A percentile compares a stretch with the other conserved stretches of the same genome.
phyloP scores from a whole-genome alignment of 441 rosid species.

The Arabidopsis lyrata region DNA sequence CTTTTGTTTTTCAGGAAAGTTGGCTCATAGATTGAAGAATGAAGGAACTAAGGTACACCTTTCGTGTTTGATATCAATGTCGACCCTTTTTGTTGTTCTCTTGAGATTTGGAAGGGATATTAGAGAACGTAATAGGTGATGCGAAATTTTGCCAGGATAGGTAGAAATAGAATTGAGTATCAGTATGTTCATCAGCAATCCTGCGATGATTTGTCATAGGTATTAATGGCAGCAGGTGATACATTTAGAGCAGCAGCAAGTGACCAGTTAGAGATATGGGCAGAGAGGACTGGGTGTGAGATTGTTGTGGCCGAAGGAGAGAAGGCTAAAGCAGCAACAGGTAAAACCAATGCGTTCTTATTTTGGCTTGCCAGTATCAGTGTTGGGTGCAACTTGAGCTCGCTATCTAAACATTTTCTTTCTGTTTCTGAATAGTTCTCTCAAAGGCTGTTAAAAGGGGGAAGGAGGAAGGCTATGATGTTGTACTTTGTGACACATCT shows the following conservation, averaged over 20 bases:
- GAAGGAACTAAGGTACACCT: conserved; percentile 87
- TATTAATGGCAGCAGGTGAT: conserved; percentile 33
- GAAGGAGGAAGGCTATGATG: conserved; percentile 81
- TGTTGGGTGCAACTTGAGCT: conserved; percentile 7
- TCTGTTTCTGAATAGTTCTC: conserved; percentile 80
- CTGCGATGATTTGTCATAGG: conserved; percentile 27
- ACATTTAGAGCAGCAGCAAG: conserved; percentile 33
- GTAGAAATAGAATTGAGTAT: conserved; percentile 18
- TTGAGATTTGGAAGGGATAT: background rate
- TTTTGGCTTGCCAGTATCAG: conserved; percentile 1
- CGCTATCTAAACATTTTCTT: conserved; percentile 54
- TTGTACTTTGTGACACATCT: conserved; percentile 92
- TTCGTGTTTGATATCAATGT: conserved; percentile 1
- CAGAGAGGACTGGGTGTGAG: conserved; percentile 31
- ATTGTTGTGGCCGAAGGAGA: conserved; percentile 29
- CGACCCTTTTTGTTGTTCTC: background rate
- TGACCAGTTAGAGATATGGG: conserved; percentile 75
- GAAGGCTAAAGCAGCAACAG: conserved; percentile 90
- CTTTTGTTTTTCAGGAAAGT: conserved; percentile 70
- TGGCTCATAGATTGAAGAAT: conserved; percentile 83
- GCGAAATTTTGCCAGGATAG: background rate
- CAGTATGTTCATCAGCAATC: conserved; percentile 34
- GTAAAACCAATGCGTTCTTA: conserved; percentile 46
- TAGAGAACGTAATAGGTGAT: background rate
- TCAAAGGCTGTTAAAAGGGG: conserved; percentile 92